phyloP scores from a whole-genome alignment of 176 grass and related monocot genomes.

The Areca catechu region DNA sequence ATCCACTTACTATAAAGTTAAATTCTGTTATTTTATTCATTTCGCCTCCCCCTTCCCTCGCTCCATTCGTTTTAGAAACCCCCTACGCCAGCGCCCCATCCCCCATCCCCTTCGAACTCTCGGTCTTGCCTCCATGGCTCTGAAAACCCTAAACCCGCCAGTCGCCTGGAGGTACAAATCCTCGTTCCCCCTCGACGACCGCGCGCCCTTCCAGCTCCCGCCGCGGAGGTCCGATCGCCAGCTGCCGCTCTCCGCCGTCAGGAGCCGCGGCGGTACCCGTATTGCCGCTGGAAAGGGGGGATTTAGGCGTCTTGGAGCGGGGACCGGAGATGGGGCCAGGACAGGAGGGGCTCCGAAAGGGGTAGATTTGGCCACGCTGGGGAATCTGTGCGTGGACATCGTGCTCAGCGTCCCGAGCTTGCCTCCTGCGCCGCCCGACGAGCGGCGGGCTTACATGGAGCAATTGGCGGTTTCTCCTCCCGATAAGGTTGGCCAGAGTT shows the following conservation, averaged over 20 bases:
- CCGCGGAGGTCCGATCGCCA: neutral
- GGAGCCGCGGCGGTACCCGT: conserved; percentile 14
- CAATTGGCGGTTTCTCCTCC: conserved; percentile 62
- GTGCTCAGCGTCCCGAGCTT: conserved; percentile 71
- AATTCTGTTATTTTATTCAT: too few species aligned
- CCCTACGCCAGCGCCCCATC: neutral
- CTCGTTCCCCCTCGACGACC: conserved; percentile 15
- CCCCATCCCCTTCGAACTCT: neutral
- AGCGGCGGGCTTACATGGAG: conserved; percentile 77
- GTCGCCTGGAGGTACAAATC: conserved; percentile 1
- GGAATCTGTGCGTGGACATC: conserved; percentile 89
- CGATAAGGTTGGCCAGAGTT: conserved; percentile 45
- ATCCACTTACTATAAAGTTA: too few species aligned
- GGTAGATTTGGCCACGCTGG: conserved; percentile 73
- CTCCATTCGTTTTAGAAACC: too few species aligned
- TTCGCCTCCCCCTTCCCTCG: too few species aligned
- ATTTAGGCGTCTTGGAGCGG: neutral
- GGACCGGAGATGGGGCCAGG: neutral
- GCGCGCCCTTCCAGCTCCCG: conserved; percentile 7
- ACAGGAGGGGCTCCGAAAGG: conserved; percentile 13
- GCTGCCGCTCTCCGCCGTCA: neutral
- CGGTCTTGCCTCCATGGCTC: conserved; percentile 17
- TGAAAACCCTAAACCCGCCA: conserved; percentile 48
- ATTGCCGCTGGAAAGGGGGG: conserved; percentile 30
- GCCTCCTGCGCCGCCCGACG: conserved; percentile 39